These are phyloP conservation scores for Leucocoprinus leucothites DNA, from an alignment of 768 basidiomycete genomes.

Conservation along the genomic window DNA sequence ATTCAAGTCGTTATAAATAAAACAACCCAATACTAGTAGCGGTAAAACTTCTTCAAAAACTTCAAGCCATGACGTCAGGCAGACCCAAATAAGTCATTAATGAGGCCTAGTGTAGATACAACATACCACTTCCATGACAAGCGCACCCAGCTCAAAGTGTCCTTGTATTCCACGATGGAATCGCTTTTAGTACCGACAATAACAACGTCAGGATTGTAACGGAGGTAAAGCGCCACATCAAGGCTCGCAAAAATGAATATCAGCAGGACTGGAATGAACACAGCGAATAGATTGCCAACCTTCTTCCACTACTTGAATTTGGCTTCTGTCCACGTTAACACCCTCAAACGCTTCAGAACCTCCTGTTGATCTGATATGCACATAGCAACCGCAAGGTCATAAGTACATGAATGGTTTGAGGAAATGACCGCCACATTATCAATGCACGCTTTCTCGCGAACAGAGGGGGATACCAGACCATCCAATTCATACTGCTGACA, in stretches of 20 bases:
- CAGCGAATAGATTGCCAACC: conserved; percentile 27
- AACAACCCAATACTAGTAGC: no score
- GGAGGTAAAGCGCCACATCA: conserved; percentile 38
- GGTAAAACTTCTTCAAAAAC: no score
- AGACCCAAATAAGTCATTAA: no score
- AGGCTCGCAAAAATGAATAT: conserved; percentile 39
- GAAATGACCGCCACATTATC: no score
- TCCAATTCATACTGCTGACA: no score
- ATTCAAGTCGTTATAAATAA: no score
- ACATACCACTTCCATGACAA: conserved; percentile 38
- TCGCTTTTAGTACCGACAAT: conserved; percentile 28
- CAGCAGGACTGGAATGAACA: conserved; percentile 32
- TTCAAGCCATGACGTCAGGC: no score
- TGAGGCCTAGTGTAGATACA: no score
- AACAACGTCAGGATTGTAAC: conserved; percentile 37
- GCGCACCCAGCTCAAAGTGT: conserved; percentile 34
- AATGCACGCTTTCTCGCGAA: no score
- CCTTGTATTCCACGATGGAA: conserved; percentile 28
- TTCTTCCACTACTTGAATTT: conserved; percentile 21
- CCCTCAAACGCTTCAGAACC: no score
- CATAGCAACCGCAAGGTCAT: no score
- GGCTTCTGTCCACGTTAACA: conserved; percentile 28
- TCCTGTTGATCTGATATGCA: neutral
- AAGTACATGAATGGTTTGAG: neutral
- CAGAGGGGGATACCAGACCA: conserved; percentile 31